Evolutionary conservation across 192 early-diverging fungal species (phyloP).

Genomic region (Backusella circina): DNA sequence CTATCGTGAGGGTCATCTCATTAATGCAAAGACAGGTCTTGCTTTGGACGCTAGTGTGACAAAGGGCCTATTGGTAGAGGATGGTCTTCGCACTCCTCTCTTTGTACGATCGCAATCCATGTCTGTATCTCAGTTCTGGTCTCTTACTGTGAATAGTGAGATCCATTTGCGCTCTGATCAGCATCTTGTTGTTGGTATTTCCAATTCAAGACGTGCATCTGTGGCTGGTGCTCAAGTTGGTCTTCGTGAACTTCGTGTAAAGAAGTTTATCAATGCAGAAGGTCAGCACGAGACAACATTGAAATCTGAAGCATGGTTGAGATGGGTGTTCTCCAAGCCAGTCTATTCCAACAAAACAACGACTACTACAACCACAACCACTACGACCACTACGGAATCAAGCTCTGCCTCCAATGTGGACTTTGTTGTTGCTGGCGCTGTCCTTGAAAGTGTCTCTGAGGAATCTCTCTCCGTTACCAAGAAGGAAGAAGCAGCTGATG

Average conservation of each 20-base stretch:
- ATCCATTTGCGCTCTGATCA: conserved; percentile 11
- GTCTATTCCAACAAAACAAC: not conserved
- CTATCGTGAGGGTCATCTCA: conserved; percentile 15
- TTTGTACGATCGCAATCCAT: conserved; percentile 3
- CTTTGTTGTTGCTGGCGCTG: not conserved
- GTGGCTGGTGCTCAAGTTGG: conserved; percentile 10
- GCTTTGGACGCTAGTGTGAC: conserved; percentile 1
- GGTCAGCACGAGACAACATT: conserved; percentile 2
- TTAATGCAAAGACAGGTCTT: conserved; percentile 17
- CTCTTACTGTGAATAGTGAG: conserved; percentile 18
- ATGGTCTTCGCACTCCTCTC: conserved; percentile 7
- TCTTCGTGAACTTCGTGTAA: conserved; percentile 13
- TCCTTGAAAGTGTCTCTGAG: conserved; percentile 9
- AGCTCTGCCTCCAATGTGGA: not conserved
- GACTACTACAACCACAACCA: not conserved
- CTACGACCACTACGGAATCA: not conserved
- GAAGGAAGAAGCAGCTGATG: conserved; percentile 6
- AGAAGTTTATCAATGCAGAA: not conserved
- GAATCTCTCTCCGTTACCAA: not conserved
- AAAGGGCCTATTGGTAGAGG: conserved; percentile 8
- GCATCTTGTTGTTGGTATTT: conserved; percentile 9
- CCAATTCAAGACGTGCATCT: not conserved
- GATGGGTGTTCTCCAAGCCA: conserved; percentile 12
- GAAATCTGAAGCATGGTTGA: conserved; percentile 1
- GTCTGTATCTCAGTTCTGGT: conserved; percentile 20